phyloP scores from a whole-genome alignment of 2,329 filamentous ascomycete species.

The Verticillium dahliae region DNA sequence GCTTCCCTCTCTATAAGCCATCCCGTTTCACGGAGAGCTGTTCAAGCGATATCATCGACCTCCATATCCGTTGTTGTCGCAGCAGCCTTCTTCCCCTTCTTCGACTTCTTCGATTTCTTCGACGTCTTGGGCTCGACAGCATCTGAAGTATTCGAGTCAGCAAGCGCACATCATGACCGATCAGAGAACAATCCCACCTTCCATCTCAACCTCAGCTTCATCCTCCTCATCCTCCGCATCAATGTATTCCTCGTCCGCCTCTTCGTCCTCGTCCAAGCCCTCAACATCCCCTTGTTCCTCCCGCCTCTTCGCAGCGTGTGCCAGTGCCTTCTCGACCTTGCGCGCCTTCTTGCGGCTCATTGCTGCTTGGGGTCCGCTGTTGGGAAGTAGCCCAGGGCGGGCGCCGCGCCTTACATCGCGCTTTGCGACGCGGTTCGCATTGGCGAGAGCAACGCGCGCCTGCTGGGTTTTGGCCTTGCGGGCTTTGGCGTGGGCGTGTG shows the following conservation, averaged over 20 bases:
- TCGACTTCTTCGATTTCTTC: background rate
- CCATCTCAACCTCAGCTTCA: background rate
- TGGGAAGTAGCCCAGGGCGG: slow-evolving; percentile 45
- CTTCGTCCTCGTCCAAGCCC: background rate
- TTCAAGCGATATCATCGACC: background rate
- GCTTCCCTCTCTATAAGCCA: background rate
- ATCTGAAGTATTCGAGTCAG: background rate
- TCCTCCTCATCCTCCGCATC: background rate
- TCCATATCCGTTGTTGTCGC: background rate
- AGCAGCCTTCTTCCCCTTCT: background rate
- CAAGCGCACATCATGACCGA: background rate
- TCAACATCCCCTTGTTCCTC: background rate
- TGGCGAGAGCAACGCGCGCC: slow-evolving; percentile 26
- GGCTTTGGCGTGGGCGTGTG: slow-evolving; percentile 40
- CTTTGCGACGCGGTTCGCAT: slow-evolving; percentile 30
- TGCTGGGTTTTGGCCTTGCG: slow-evolving; percentile 37
- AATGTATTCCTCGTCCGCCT: background rate
- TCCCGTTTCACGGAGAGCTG: background rate
- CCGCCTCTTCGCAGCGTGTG: slow-evolving; percentile 41
- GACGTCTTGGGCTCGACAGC: background rate
- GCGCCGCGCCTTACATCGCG: slow-evolving; percentile 42
- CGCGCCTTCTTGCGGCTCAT: slow-evolving; percentile 49
- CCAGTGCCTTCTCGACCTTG: slow-evolving; percentile 49
- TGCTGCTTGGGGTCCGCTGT: slow-evolving; percentile 43
- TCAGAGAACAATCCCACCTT: background rate